Base-by-base conservation (phyloP, 768 basidiomycete genomes). In the Trametes gibbosa region DNA sequence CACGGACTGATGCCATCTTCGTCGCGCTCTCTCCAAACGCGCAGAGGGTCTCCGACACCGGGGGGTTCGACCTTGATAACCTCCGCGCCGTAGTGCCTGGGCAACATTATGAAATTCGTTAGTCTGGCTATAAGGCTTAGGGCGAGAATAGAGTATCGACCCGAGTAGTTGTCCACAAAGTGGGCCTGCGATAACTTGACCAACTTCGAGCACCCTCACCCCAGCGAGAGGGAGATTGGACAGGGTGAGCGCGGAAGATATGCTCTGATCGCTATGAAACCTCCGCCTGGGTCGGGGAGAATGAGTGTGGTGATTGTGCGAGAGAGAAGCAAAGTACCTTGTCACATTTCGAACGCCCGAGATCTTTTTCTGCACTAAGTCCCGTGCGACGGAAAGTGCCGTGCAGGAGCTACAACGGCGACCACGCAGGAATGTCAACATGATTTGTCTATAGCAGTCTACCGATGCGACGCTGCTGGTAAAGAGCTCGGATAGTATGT, bases 1-100 rank as follows among this genome's bases (percentile, higher is more conserved):
- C 88, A 89, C 0, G 86, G 87, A 62, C 86, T 86, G 0, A 83
- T 82, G 1, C 86, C 86, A 62, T 89, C 87, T 0, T 81, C 75
- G 61, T 90, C 87, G 23, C 86, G 76, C 62, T 89, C 87, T 50
- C 87, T 74, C 85, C 85, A 88, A 1, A 86, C 82, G 5, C 87
- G 83, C 24, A 89, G 71, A 6, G 86, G 86, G 62, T 89, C 87
- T 5, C 87, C 87, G 10, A 70, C 73, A 10, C 75, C 75, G 1
- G 87, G 86, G 0, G 85, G 79, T 64, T 89, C 88, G 12, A 89
- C 74, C 65, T 89, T 89, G 72, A 89, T 87, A 14, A 89, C 74
- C 56, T 90, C 86, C 13, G 87, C 88, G 16, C 86, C 87, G 57
- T 82, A 88, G 69, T 88, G 85, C 0, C 86, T 87, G 64, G 42